Conservation (phyloP, 495 filamentous ascomycete species). For the Trichoderma asperelloides region DNA sequence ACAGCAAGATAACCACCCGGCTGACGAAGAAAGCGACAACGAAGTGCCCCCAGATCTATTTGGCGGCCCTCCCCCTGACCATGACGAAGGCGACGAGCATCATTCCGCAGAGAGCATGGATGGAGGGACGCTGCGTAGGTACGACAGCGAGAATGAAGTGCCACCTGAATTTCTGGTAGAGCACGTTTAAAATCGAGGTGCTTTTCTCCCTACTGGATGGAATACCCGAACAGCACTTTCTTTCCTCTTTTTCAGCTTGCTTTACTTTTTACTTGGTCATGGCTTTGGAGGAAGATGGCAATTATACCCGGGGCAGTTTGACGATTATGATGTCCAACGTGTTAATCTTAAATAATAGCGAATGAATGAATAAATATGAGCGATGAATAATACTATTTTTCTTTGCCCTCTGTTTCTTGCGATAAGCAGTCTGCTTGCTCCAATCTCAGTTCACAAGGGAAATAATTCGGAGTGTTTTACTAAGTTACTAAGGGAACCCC, state of each 20-base stretch:
- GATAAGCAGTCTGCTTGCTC: too few relatives aligned
- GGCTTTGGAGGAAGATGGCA: background rate
- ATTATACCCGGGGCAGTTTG: background rate
- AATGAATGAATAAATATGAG: too few relatives aligned
- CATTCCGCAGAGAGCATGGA: slow-evolving; percentile 34
- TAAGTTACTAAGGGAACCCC: background rate
- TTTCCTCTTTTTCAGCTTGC: background rate
- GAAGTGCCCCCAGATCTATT: slow-evolving; percentile 11
- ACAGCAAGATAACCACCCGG: background rate
- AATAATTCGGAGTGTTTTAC: too few relatives aligned
- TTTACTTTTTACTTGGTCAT: background rate
- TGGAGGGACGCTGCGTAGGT: slow-evolving; percentile 14
- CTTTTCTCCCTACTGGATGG: background rate
- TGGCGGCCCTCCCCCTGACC: slow-evolving; percentile 24
- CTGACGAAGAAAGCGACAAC: slow-evolving; percentile 16
- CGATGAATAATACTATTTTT: too few relatives aligned
- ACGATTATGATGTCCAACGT: too few relatives aligned
- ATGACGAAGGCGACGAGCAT: slow-evolving; percentile 29
- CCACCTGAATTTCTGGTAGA: slow-evolving; percentile 33
- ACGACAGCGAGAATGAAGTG: slow-evolving; percentile 30
- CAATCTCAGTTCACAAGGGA: too few relatives aligned
- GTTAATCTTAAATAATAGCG: too few relatives aligned
- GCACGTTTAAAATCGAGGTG: slow-evolving; percentile 8
- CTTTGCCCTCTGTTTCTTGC: too few relatives aligned
- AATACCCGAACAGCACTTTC: background rate